A percentile compares a stretch with the other conserved stretches of the same genome.
phyloP scores from a whole-genome alignment of 495 filamentous ascomycete genomes.

The Trichoderma virens region DNA sequence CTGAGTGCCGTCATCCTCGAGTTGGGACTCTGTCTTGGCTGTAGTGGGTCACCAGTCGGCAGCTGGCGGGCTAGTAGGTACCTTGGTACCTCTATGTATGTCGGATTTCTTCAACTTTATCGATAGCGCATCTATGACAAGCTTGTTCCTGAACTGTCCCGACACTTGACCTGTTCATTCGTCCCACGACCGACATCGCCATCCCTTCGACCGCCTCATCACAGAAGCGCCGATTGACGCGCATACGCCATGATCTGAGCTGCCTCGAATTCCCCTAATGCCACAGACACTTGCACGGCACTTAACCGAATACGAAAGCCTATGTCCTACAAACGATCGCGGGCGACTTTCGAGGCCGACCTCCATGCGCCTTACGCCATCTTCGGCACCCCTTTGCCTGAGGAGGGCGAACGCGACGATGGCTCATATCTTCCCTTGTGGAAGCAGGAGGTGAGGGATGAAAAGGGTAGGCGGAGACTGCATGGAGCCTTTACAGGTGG shows the following conservation, averaged over 20 bases:
- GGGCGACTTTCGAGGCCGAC: conserved; percentile 71
- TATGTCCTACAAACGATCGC: conserved; percentile 77
- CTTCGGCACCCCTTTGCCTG: conserved; percentile 81
- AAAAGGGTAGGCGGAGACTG: conserved; percentile 80
- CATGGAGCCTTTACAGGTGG: conserved; percentile 97
- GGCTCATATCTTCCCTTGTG: conserved; percentile 89
- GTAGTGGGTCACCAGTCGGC: background rate
- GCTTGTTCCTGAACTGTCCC: background rate
- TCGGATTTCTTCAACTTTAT: background rate
- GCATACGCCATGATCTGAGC: background rate
- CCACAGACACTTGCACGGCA: background rate
- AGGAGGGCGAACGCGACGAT: conserved; percentile 81
- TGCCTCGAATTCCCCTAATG: background rate
- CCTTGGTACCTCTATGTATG: background rate
- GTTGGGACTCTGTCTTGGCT: background rate
- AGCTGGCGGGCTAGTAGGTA: background rate
- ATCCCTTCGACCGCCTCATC: background rate
- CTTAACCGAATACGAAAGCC: conserved; percentile 8
- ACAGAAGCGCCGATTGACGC: background rate
- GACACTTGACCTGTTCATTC: background rate
- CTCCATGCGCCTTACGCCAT: conserved; percentile 72
- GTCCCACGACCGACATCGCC: background rate
- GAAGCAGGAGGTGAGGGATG: conserved; percentile 96
- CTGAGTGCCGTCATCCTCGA: background rate
- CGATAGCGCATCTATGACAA: conserved; percentile 3